These are phyloP conservation scores for Solanum chmielewskii DNA, from an alignment of 257 asterid genomes.

Conservation along the genomic window DNA sequence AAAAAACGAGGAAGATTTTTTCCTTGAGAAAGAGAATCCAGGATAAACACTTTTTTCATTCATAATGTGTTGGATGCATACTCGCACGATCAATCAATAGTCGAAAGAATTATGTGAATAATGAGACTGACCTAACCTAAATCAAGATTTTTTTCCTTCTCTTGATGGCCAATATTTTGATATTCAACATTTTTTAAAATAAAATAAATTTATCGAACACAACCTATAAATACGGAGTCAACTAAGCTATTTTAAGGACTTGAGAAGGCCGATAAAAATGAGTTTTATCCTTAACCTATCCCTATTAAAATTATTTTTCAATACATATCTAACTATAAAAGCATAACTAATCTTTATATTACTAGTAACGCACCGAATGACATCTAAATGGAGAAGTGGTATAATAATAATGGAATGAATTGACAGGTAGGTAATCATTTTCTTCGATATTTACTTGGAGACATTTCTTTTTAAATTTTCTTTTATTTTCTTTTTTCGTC, in stretches of 20 bases:
- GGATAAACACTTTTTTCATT: background rate
- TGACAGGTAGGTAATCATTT: background rate
- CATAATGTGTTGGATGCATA: background rate
- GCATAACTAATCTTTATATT: background rate
- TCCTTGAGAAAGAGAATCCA: background rate
- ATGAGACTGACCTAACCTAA: background rate
- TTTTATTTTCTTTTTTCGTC: background rate
- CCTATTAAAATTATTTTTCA: no score
- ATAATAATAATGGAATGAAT: background rate
- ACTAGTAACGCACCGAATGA: background rate
- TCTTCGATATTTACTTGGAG: background rate
- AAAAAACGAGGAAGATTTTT: background rate
- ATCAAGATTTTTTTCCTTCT: background rate
- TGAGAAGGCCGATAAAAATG: background rate
- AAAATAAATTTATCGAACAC: fast-evolving
- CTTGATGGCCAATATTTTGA: background rate
- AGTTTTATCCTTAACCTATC: background rate
- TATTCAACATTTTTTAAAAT: no score
- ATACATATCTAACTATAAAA: no score
- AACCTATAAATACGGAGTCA: background rate
- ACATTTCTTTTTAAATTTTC: no score
- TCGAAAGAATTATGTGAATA: no score
- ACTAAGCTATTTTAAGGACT: no score
- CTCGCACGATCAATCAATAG: background rate
- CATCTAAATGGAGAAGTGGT: background rate